A percentile compares a stretch with the other conserved stretches of the same genome.
These are phyloP conservation scores for Niebla homalea DNA, from an alignment of 495 filamentous ascomycete genomes.

Conservation along the genomic window DNA sequence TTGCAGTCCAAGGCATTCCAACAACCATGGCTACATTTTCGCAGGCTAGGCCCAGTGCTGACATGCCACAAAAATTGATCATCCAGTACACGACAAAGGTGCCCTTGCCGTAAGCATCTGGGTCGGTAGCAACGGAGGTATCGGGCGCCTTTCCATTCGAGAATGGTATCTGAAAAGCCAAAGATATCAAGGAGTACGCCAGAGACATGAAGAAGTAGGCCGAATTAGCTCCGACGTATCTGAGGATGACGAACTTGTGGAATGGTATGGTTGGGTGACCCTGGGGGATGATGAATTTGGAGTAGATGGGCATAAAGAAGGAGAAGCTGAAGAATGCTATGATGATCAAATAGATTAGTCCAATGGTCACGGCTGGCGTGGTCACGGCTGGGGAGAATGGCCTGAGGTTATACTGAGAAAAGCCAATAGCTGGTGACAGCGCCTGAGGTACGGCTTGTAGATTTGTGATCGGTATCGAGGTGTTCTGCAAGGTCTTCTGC, in stretches of 20 bases:
- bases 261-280: conserved; percentile 47
- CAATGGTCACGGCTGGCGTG: conserved; percentile 49
- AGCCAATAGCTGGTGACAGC: conserved; percentile 50
- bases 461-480: conserved; percentile 23
- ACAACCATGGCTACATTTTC: conserved; percentile 63
- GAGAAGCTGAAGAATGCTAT: conserved; percentile 59
- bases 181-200: conserved; percentile 50
- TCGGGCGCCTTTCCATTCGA: conserved; percentile 29
- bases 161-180: conserved; percentile 56
- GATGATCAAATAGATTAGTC: conserved; percentile 62
- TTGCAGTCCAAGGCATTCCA: conserved; percentile 51
- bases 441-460: conserved; percentile 41
- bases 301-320: conserved; percentile 57
- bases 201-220: conserved; percentile 57
- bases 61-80: conserved; percentile 61
- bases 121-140: conserved; percentile 29
- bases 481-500: conserved; percentile 27
- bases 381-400: conserved; percentile 45
- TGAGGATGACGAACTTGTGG: conserved; percentile 48
- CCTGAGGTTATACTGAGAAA: conserved; percentile 45
- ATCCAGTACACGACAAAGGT: conserved; percentile 64
- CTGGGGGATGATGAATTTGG: conserved; percentile 34
- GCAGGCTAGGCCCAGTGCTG: conserved; percentile 50
- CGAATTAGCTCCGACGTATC: conserved; percentile 42
- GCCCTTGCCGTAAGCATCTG: conserved; percentile 46